Evolutionary conservation across 768 basidiomycete genomes (phyloP), one percentile per base, ranked within the genome.

Genomic region (Tylopilus intermedius): DNA sequence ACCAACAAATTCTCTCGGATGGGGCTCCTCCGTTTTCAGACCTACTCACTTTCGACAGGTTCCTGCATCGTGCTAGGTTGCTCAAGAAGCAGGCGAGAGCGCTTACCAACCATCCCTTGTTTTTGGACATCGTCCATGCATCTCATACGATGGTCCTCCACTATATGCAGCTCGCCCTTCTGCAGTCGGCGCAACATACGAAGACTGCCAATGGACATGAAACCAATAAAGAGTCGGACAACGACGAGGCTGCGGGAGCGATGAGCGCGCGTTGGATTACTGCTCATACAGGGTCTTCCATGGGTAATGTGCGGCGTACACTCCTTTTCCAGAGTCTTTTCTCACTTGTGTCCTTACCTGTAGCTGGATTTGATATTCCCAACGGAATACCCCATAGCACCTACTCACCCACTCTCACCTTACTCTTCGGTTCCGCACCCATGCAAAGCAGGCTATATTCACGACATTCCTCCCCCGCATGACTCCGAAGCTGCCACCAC

Each of bases 31-130:
- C 70, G 3, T 73, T 75, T 46, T 58, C 58, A 1, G 57, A 69
- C 8, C 63, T 82, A 10, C 67, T 83, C 26, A 73, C 78, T 1
- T 67, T 58, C 8, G 57, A 65, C 21, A 73, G 79, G 8, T 81
- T 84, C 61, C 53, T 78, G 42, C 60, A 74, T 18, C 73, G 80
- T 8, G 72, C 69, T n/a, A 62, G 57, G 35, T 55, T 63, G 35
- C 63, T 78, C 29, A 69, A 72, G 59, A 59, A 62, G 24, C 73
- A 78, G 55, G 62, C 72, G 2, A 58, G 58, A 7, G 51, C 57
- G 0, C 62, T 62, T 18, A 58, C 74, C 1, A 66, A 60, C 3
- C 75, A 80, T 49, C 81, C 79, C 1, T 62, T 82, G 24, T 73
- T 78, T 43, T 60, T 75, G 38, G 79, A 81, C 47, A 64, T 81